These are phyloP conservation scores for Dispira simplex DNA, from an alignment of 192 early-diverging fungal species.

Conservation along the genomic window DNA sequence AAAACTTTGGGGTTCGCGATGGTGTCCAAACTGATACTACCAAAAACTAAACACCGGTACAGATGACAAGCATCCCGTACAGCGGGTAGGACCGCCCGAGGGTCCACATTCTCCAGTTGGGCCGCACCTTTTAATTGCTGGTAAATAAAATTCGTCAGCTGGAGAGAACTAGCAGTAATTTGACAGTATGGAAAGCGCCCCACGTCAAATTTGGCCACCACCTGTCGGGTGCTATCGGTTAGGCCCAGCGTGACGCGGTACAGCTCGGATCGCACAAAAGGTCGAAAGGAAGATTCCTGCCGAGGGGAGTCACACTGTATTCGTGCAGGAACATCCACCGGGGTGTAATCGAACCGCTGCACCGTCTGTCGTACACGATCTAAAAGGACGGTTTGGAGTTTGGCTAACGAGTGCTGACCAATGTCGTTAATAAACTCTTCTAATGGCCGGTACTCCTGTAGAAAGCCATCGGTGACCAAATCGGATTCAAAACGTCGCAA, in stretches of 20 bases:
- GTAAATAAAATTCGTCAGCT: neutral
- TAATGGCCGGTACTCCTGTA: neutral
- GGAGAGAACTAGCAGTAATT: neutral
- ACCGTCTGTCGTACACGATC: neutral
- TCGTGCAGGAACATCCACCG: neutral
- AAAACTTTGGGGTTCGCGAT: neutral
- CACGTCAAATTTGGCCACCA: neutral
- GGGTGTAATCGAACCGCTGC: constrained; percentile 1
- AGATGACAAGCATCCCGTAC: constrained; percentile 1
- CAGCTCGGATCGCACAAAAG: neutral
- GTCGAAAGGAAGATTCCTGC: neutral
- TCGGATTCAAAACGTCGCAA: neutral
- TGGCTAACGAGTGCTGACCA: neutral
- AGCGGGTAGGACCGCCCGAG: neutral
- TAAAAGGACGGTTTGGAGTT: neutral
- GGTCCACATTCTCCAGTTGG: neutral
- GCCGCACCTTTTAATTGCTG: neutral
- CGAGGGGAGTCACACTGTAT: neutral
- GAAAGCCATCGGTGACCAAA: neutral
- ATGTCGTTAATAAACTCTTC: neutral
- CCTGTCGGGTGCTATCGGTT: neutral
- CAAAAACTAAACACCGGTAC: neutral
- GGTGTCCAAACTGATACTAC: neutral
- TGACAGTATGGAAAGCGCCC: constrained; percentile 2
- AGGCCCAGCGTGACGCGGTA: neutral